Evolutionary conservation across 2,329 filamentous ascomycete genomes (phyloP).

Genomic region (Hymenoscyphus albidus): DNA sequence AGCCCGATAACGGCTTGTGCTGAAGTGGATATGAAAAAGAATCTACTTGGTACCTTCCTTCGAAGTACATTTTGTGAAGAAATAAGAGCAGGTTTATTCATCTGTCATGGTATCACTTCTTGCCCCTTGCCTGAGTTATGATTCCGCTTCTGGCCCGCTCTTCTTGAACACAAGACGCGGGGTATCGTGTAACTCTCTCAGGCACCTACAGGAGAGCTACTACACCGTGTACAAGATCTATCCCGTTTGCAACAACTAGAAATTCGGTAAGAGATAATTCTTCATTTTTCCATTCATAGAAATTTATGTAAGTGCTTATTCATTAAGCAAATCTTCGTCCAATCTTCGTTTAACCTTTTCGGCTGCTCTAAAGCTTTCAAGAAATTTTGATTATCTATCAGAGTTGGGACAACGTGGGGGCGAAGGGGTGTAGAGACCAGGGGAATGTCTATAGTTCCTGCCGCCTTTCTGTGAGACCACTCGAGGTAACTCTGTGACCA

Average conservation of each 20-base stretch:
- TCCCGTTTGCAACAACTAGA: no score
- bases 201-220: not conserved
- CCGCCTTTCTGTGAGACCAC: no score
- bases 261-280: no score
- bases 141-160: not conserved
- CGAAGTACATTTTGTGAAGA: not conserved
- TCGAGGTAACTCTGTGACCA: not conserved
- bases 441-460: no score
- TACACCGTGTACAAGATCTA: no score
- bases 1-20: not conserved
- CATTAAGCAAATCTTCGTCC: not conserved
- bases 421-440: no score
- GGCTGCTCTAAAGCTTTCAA: no score
- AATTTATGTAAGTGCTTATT: not conserved
- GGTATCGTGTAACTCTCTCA: slow-evolving; percentile 3
- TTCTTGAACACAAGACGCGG: slow-evolving; percentile 3
- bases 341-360: not conserved
- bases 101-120: not conserved
- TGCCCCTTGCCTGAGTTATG: not conserved
- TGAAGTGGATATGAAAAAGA: not conserved
- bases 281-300: no score
- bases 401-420: no score
- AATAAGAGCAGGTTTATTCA: not conserved
- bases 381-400: no score
- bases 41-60: not conserved